phyloP scores from a whole-genome alignment of 2,329 filamentous ascomycete genomes.

The Botrytis squamosa region DNA sequence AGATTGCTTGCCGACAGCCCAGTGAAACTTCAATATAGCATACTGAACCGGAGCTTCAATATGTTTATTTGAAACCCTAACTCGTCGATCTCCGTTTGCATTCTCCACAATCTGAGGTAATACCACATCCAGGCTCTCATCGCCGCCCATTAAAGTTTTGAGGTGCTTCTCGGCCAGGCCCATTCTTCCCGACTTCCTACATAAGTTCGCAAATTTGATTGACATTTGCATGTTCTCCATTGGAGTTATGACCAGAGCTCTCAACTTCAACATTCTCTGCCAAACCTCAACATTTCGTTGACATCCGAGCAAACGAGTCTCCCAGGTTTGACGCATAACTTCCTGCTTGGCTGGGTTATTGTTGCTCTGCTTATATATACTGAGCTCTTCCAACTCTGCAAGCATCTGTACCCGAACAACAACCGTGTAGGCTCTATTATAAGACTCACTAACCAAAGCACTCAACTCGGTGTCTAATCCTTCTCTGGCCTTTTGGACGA shows the following conservation, averaged over 20 bases:
- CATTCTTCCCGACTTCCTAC: conserved; percentile 91
- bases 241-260: conserved; percentile 86
- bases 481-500: conserved; percentile 89
- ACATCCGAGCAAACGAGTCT: conserved; percentile 88
- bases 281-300: conserved; percentile 97
- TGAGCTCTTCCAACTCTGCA: conserved; percentile 96
- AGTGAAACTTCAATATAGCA: conserved; percentile 95
- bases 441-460: conserved; percentile 95
- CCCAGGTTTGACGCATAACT: conserved; percentile 92
- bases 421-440: conserved; percentile 96
- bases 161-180: conserved; percentile 94
- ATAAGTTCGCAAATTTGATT: conserved; percentile 99
- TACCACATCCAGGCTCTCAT: conserved; percentile 59
- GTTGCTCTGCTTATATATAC: conserved; percentile 89
- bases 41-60: conserved; percentile 77
- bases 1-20: conserved; percentile 75
- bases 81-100: conserved; percentile 28
- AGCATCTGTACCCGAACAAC: conserved; percentile 99
- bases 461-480: conserved; percentile 94
- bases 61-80: conserved; percentile 25
- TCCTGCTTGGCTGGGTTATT: conserved; percentile 81
- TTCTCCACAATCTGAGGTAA: conserved; percentile 49
- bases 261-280: conserved; percentile 95
- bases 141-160: conserved; percentile 79
- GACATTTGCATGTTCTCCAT: conserved; percentile 98